Evolutionary conservation across 148 eudicot genomes (phyloP), one percentile per base, ranked within the genome.

Genomic region (Cornus florida): DNA sequence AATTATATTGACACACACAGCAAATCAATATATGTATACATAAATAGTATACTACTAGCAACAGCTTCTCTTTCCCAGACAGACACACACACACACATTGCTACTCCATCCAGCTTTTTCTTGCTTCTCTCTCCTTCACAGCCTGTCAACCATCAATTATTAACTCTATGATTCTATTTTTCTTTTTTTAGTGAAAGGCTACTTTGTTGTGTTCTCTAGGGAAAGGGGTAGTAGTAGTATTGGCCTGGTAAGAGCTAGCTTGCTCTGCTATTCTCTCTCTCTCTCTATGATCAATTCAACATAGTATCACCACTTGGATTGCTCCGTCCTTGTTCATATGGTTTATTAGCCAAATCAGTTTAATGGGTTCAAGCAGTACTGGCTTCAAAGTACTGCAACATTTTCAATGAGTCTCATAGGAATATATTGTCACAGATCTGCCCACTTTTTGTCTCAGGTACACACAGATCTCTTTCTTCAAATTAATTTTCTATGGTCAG

Each of bases 71-170:
- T 62, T 19, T 62, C 66, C 22, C 59, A 62, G 23, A 41, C 13
- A 60, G 13, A 38, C 38, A 35, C 38, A 60, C 69, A 38, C 70
- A n/a, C 23, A 59, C 69, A 60, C 50, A 75, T 60, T 75, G n/a
- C 77, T 23, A 38, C 71, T 67, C 41, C 60, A 41, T 16, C 78
- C 38, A 39, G 33, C 46, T 33, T 17, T 69, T 17, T 66, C 41
- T 53, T 65, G 19, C 66, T 59, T 65, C 57, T 75, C 69, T 75
- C 57, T 75, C 14, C 22, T 28, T 33, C 50, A 77, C 80, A 77
- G 80, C 68, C 80, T 77, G 80, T 77, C 80, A 77, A 33, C 28
- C 22, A 77, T 59, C 22, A 69, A 77, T 77, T 77, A 77, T 70
- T 77, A 70, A 46, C 38, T 70, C 59, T 53, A 53, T 56, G 74